Base-by-base conservation (phyloP, 495 filamentous ascomycete genomes). In the Penicillium mononematosum region DNA sequence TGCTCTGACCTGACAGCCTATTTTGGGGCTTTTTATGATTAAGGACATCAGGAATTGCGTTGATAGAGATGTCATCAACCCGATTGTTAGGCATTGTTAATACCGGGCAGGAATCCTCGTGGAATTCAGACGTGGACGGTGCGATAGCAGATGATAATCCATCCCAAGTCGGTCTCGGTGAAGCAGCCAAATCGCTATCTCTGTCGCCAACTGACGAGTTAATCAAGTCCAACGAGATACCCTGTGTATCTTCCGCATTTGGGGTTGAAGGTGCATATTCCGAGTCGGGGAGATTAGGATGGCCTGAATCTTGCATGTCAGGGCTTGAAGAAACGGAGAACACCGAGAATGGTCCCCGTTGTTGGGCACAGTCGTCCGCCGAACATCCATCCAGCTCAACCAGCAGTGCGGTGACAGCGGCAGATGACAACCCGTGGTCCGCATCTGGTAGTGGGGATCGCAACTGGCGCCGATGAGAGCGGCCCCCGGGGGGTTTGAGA, bases 281-380 rank as follows among this genome's bases (percentile, higher is more conserved):
- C 14, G 6, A 8, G 14, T 20, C 8, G 10, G 3, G 9, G 14
- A 36, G 47, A 36, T 19, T 8, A 27, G 17, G 2, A 34, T 16
- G 1, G 25, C 5, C 9, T 27, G 7, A 1, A 8, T 53, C 45
- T 25, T 55, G 29, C 0, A 43, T 24, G 1, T 19, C 44, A 22
- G 48, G 19, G 10, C 51, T 52, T 3, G 61, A 53, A 5, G 24
- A 51, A 14, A 52, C 47, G 50, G 62, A 65, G 45, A 66, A 66
- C n/a, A 67, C 65, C 48, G 65, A 62, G 29, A 67, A 65, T 51
- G 62, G 62, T 17, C 65, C 62, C 41, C 62, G 53, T 46, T 65
- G 62, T 45, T 64, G 58, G 24, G 58, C 56, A 27, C 24, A 34
- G 24, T 58, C 55, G 39, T 64, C 53, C 20, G 48, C 61, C 10